These are phyloP conservation scores for Neurospora sp. DNA, from an alignment of 2,329 filamentous ascomycete species.

Conservation along the genomic window DNA sequence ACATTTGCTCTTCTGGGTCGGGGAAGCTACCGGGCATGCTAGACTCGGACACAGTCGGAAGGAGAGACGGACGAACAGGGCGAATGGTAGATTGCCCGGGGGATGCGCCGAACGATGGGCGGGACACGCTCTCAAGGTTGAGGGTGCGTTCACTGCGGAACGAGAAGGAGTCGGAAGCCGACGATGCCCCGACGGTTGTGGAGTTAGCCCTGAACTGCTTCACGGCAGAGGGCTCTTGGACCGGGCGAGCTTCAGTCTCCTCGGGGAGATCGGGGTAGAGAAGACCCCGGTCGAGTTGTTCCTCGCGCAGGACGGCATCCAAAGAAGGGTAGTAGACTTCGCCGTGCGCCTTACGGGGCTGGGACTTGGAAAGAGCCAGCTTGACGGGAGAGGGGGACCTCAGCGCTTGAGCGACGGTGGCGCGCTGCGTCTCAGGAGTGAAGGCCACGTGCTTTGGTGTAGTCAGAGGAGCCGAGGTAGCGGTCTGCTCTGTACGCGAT, in stretches of 20 bases:
- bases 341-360: conserved; percentile 13
- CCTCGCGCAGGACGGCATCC: conserved; percentile 20
- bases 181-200: conserved; percentile 19
- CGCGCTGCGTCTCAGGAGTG: conserved; percentile 56
- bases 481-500: conserved; percentile 37
- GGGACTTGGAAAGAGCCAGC: conserved; percentile 33
- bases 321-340: conserved; percentile 26
- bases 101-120: conserved; percentile 45
- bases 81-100: conserved; percentile 53
- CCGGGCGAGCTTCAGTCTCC: conserved; percentile 9
- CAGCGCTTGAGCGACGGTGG: conserved; percentile 30
- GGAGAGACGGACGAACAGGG: conserved; percentile 45
- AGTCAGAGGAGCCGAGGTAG: conserved; percentile 44
- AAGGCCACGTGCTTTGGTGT: conserved; percentile 79
- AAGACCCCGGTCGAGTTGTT: conserved; percentile 18
- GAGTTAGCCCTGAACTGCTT: conserved; percentile 9
- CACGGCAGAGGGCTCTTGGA: conserved; percentile 9
- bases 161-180: conserved; percentile 49
- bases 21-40: conserved; percentile 51
- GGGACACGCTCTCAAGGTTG: conserved; percentile 33
- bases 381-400: conserved; percentile 48
- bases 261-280: conserved; percentile 19
- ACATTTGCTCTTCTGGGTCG: background rate
- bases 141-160: conserved; percentile 60
- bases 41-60: conserved; percentile 21